Percentiles rank a stretch among this genome's conserved stretches.
Conservation (phyloP, 2,329 filamentous ascomycete species). For the Bipolaris sorokiniana region DNA sequence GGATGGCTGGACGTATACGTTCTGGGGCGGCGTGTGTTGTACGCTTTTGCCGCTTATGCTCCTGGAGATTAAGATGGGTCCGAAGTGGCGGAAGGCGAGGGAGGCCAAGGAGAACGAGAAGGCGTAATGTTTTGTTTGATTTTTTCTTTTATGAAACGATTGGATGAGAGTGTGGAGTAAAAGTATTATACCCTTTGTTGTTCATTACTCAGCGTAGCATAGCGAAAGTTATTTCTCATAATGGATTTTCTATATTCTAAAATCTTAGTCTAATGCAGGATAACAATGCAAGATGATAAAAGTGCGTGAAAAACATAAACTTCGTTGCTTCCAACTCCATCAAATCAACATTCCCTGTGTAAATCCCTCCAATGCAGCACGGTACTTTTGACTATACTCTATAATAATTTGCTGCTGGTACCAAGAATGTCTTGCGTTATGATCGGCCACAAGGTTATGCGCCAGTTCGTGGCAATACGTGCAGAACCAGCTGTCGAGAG, state of each 20-base stretch:
- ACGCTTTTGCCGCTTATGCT: slow-evolving; percentile 37
- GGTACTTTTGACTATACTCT: slow-evolving; percentile 43
- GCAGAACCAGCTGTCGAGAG: slow-evolving; percentile 85
- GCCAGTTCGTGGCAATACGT: slow-evolving; percentile 95
- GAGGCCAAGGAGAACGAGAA: slow-evolving; percentile 24
- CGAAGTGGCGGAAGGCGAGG: slow-evolving; percentile 30
- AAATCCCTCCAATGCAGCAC: slow-evolving; percentile 34
- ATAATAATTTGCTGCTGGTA: slow-evolving; percentile 50
- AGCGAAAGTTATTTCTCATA: no score
- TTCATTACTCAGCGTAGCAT: slow-evolving; percentile 1
- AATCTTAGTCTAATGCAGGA: no score
- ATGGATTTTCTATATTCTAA: no score
- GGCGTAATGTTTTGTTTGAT: neutral
- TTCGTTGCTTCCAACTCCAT: neutral
- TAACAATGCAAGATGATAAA: neutral
- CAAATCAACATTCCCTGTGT: slow-evolving; percentile 28
- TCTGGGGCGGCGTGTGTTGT: slow-evolving; percentile 33
- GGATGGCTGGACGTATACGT: slow-evolving; percentile 38
- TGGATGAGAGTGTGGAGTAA: neutral
- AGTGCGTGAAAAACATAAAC: neutral
- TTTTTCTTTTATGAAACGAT: neutral
- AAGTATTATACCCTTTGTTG: slow-evolving; percentile 14
- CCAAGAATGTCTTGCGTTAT: slow-evolving; percentile 56
- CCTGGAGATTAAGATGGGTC: slow-evolving; percentile 36
- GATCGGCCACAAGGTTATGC: slow-evolving; percentile 83